phyloP scores from a whole-genome alignment of 805 yeast genomes.

The Debaryomyces tyrocola region DNA sequence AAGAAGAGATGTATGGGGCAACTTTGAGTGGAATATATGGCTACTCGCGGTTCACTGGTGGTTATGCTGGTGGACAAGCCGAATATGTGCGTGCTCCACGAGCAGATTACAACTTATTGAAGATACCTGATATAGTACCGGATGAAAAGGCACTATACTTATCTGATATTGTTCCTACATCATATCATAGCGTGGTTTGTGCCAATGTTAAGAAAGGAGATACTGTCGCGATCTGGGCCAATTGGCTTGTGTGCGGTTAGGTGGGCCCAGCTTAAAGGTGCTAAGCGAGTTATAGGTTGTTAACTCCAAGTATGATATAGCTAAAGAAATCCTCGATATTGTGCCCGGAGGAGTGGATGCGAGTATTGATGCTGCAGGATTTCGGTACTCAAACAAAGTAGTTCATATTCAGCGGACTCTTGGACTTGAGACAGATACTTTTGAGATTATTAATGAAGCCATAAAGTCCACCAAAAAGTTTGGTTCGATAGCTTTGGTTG shows the following conservation, averaged over 20 bases:
- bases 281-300: neutral
- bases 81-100: neutral
- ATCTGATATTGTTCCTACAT: slow-evolving; percentile 2
- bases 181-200: neutral
- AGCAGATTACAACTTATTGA: neutral
- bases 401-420: neutral
- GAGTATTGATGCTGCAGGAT: neutral
- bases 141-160: neutral
- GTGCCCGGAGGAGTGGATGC: neutral
- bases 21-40: neutral
- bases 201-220: neutral
- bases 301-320: neutral
- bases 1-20: neutral
- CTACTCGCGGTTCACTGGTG: neutral
- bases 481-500: neutral
- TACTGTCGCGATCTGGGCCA: neutral
- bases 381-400: neutral
- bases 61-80: slow-evolving; percentile 3
- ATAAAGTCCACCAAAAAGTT: neutral
- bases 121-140: neutral
- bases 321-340: neutral
- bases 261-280: neutral
- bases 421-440: neutral
- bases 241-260: neutral
- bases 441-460: neutral